A percentile compares a stretch with the other conserved stretches of the same genome.
Conservation (phyloP, 345 rosid species). For the Microthlaspi erraticum region DNA sequence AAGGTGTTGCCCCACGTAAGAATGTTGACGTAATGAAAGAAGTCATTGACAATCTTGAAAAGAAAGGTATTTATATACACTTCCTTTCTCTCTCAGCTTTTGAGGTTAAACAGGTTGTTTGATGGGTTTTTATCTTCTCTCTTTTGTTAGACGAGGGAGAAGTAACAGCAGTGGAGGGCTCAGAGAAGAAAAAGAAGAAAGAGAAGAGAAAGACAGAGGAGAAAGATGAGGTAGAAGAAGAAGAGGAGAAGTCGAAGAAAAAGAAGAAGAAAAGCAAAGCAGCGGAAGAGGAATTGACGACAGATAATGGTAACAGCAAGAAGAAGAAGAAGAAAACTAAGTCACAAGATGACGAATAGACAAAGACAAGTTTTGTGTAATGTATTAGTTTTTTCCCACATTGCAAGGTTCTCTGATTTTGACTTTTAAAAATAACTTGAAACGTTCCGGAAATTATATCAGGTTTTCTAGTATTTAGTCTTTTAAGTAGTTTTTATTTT, state of each 20-base stretch:
- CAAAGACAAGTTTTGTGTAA: not conserved
- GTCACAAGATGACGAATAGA: constrained; percentile 50
- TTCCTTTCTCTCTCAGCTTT: not conserved
- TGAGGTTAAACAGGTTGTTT: constrained; percentile 5
- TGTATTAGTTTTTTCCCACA: constrained; percentile 5
- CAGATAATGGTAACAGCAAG: constrained; percentile 47
- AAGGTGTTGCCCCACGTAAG: constrained; percentile 95
- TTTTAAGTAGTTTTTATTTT: not conserved
- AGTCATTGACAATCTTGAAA: constrained; percentile 58
- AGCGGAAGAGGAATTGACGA: constrained; percentile 52
- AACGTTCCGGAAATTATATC: not conserved
- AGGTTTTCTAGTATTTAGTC: not conserved
- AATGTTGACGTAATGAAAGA: constrained; percentile 94
- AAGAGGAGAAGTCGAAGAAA: constrained; percentile 43
- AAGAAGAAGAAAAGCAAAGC: constrained; percentile 49
- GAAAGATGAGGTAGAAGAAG: constrained; percentile 30
- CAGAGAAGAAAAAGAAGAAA: constrained; percentile 62
- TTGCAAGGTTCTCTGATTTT: no score
- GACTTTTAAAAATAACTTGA: not conserved
- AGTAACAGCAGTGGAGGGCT: constrained; percentile 44
- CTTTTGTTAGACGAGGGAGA: constrained; percentile 50
- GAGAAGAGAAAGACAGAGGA: constrained; percentile 41
- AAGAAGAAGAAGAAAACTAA: constrained; percentile 52
- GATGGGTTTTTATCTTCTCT: constrained; percentile 6
- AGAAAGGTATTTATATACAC: constrained; percentile 50